Percentiles rank a stretch among this genome's conserved stretches.
These are phyloP conservation scores for Apiotrichum mycotoxinovorans DNA, from an alignment of 1,284 basidiomycete genomes.

Conservation along the genomic window DNA sequence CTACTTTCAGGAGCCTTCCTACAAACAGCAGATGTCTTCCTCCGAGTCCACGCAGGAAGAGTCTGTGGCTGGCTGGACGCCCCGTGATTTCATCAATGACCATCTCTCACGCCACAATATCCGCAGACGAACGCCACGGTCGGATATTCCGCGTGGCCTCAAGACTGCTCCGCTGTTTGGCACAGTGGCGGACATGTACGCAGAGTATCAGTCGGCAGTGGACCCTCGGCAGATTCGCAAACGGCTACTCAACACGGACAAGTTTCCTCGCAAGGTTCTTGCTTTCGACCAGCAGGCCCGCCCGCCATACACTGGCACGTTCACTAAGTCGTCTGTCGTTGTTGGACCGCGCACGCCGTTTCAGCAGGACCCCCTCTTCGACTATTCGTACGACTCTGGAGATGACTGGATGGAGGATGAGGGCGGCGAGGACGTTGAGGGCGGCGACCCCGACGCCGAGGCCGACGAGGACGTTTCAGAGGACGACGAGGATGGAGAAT, in stretches of 20 bases:
- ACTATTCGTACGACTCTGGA: slow-evolving; percentile 49
- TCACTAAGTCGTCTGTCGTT: slow-evolving; percentile 43
- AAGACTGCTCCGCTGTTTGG: slow-evolving; percentile 38
- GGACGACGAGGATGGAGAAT: slow-evolving; percentile 36
- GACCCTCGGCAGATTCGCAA: slow-evolving; percentile 43
- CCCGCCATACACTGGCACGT: slow-evolving; percentile 48
- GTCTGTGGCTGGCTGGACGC: background rate
- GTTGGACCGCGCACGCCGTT: slow-evolving; percentile 49
- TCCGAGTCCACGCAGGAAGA: background rate
- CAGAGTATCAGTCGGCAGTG: slow-evolving; percentile 37
- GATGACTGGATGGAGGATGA: slow-evolving; percentile 51
- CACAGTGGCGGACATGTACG: slow-evolving; percentile 38
- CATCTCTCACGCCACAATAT: slow-evolving; percentile 25
- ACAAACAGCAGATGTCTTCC: background rate
- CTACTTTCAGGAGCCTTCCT: slow-evolving; percentile 9
- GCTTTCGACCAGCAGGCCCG: slow-evolving; percentile 46
- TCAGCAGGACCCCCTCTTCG: slow-evolving; percentile 46
- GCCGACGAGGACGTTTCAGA: slow-evolving; percentile 26
- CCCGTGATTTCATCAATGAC: slow-evolving; percentile 28
- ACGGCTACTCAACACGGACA: slow-evolving; percentile 32
- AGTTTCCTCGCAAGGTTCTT: slow-evolving; percentile 47
- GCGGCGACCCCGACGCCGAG: slow-evolving; percentile 30
- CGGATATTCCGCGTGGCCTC: slow-evolving; percentile 25
- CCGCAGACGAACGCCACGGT: background rate
- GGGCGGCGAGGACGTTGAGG: slow-evolving; percentile 42